Conservation (phyloP, 2,329 filamentous ascomycete genomes). For the Curvularia lunata region DNA sequence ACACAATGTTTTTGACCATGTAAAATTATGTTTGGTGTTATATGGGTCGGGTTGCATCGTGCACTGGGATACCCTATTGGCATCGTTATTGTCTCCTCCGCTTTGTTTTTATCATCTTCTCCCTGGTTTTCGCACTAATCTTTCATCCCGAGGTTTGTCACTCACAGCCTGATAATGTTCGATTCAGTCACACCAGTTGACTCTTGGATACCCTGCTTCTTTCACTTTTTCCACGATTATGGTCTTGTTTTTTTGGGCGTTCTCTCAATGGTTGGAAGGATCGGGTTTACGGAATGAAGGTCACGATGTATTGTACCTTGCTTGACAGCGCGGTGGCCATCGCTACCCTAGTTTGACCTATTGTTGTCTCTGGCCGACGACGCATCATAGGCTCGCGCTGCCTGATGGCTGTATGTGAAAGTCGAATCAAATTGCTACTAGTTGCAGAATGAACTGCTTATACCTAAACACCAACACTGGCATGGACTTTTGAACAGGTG, state of each 20-base stretch:
- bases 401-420: slow-evolving; percentile 2
- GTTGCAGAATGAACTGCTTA: slow-evolving; percentile 1
- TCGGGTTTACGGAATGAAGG: not conserved
- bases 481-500: not conserved
- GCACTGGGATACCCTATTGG: slow-evolving; percentile 38
- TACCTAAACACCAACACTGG: not conserved
- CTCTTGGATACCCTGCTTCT: slow-evolving; percentile 34
- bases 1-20: slow-evolving; percentile 5
- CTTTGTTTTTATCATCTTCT: not conserved
- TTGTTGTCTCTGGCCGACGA: not conserved
- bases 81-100: slow-evolving; percentile 12
- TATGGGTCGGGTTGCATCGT: slow-evolving; percentile 12
- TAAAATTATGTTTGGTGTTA: slow-evolving; percentile 14
- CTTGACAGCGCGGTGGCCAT: slow-evolving; percentile 2
- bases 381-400: slow-evolving; percentile 1
- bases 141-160: not conserved
- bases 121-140: not conserved
- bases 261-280: slow-evolving; percentile 9
- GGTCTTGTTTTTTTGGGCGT: slow-evolving; percentile 6
- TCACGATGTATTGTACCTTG: slow-evolving; percentile 13
- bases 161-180: slow-evolving; percentile 6
- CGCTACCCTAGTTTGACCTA: not conserved
- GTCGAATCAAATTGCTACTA: slow-evolving; percentile 2
- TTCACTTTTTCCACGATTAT: slow-evolving; percentile 12
- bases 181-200: slow-evolving; percentile 14